phyloP scores from a whole-genome alignment of 176 grass and related monocot species.

The Cenchrus americanus region DNA sequence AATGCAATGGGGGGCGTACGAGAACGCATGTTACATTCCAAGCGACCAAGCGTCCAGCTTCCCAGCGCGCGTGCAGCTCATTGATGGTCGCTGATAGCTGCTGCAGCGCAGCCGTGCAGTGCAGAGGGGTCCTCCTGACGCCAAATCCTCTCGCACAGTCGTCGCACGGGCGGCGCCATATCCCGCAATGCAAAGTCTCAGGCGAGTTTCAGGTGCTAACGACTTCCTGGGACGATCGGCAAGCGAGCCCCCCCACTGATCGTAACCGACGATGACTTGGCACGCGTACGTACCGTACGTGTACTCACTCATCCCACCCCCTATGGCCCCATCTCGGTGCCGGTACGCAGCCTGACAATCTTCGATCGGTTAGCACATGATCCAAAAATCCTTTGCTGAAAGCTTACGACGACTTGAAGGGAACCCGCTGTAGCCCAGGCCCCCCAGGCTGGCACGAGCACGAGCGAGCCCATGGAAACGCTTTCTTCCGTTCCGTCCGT shows the following conservation, averaged over 20 bases:
- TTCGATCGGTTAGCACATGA: not conserved
- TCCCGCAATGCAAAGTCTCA: too few relatives aligned
- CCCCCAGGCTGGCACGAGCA: not conserved
- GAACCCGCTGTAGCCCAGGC: not conserved
- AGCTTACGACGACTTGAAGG: conserved; percentile 1
- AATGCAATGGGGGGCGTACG: too few relatives aligned
- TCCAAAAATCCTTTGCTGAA: not conserved
- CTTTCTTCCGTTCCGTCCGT: not conserved
- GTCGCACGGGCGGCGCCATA: too few relatives aligned
- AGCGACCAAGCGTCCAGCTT: not conserved
- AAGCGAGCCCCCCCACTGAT: not conserved
- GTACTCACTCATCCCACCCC: not conserved
- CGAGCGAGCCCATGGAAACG: not conserved
- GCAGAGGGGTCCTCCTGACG: not conserved
- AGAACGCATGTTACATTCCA: too few relatives aligned
- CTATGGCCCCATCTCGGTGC: too few relatives aligned
- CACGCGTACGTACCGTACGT: not conserved
- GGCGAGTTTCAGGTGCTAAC: not conserved
- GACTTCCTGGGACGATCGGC: not conserved
- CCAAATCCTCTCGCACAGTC: not conserved
- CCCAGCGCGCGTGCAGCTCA: not conserved
- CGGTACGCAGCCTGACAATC: not conserved
- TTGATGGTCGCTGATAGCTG: not conserved
- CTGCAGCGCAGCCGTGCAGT: not conserved
- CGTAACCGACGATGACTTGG: not conserved